These are phyloP conservation scores for Dysphania ambrosioides DNA, from an alignment of 148 eudicot species.

Conservation along the genomic window DNA sequence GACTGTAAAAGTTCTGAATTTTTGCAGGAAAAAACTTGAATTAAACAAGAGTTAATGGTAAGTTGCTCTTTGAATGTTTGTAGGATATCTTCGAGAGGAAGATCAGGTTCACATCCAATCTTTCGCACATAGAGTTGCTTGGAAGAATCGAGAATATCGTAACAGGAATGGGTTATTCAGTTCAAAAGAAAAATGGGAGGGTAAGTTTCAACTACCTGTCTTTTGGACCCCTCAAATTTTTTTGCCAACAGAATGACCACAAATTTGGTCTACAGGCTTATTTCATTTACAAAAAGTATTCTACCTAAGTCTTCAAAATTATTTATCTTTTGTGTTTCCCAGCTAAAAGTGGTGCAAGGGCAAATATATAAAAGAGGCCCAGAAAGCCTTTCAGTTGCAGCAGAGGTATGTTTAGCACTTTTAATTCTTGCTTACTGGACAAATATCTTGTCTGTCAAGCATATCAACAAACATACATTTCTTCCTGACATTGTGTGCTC, in stretches of 20 bases:
- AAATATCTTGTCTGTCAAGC: neutral
- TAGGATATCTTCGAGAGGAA: slow-evolving; percentile 80
- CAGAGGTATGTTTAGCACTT: slow-evolving; percentile 90
- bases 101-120: slow-evolving; percentile 79
- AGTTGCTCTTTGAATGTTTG: slow-evolving; percentile 14
- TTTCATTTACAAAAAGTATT: neutral
- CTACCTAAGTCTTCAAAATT: slow-evolving; percentile 9
- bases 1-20: neutral
- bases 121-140: slow-evolving; percentile 60
- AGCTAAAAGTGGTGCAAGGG: slow-evolving; percentile 71
- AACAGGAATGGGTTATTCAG: slow-evolving; percentile 70
- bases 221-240: neutral
- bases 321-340: slow-evolving; percentile 24
- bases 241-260: neutral
- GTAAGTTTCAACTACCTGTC: slow-evolving; percentile 32
- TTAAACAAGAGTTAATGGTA: neutral
- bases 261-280: neutral
- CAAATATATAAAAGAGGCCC: slow-evolving; percentile 49
- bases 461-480: neutral
- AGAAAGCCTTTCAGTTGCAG: slow-evolving; percentile 65
- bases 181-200: slow-evolving; percentile 79
- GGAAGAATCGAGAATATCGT: slow-evolving; percentile 71
- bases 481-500: neutral
- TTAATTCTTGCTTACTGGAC: neutral
- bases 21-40: neutral